Evolutionary conservation across 2,329 filamentous ascomycete genomes (phyloP).

Genomic region (Sclerotinia borealis): DNA sequence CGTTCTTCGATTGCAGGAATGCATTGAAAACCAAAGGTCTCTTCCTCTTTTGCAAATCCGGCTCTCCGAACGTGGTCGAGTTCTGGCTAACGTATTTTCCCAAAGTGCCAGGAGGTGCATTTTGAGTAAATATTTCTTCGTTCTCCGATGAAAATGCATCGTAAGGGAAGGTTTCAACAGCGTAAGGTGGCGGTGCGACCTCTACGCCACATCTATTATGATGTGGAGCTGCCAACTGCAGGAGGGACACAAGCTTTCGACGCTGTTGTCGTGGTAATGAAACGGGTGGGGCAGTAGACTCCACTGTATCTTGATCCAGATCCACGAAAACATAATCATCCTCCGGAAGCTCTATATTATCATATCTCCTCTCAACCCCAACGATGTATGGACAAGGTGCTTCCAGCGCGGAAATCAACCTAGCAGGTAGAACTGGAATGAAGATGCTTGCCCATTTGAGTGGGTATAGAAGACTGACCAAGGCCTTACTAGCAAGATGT

Average conservation of each 20-base stretch:
- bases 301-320: slow-evolving; percentile 83
- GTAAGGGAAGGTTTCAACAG: slow-evolving; percentile 85
- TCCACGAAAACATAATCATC: slow-evolving; percentile 96
- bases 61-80: slow-evolving; percentile 77
- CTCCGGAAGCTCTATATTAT: slow-evolving; percentile 77
- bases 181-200: slow-evolving; percentile 85
- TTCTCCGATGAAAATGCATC: slow-evolving; percentile 88
- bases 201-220: slow-evolving; percentile 80
- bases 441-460: slow-evolving; percentile 91
- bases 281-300: slow-evolving; percentile 72
- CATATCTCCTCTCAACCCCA: slow-evolving; percentile 88
- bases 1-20: slow-evolving; percentile 70
- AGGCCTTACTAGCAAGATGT: slow-evolving; percentile 83
- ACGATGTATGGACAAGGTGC: slow-evolving; percentile 97
- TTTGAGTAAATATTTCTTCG: slow-evolving; percentile 68
- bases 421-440: slow-evolving; percentile 83
- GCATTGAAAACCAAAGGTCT: slow-evolving; percentile 80
- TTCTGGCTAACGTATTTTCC: slow-evolving; percentile 85
- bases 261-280: slow-evolving; percentile 82
- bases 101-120: slow-evolving; percentile 63
- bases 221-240: slow-evolving; percentile 87
- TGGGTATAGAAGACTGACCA: slow-evolving; percentile 80
- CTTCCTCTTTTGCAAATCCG: slow-evolving; percentile 38
- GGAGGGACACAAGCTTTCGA: slow-evolving; percentile 77
- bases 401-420: slow-evolving; percentile 83